Base-by-base conservation (phyloP, 2,329 filamentous ascomycete species). In the Fusarium sp. region DNA sequence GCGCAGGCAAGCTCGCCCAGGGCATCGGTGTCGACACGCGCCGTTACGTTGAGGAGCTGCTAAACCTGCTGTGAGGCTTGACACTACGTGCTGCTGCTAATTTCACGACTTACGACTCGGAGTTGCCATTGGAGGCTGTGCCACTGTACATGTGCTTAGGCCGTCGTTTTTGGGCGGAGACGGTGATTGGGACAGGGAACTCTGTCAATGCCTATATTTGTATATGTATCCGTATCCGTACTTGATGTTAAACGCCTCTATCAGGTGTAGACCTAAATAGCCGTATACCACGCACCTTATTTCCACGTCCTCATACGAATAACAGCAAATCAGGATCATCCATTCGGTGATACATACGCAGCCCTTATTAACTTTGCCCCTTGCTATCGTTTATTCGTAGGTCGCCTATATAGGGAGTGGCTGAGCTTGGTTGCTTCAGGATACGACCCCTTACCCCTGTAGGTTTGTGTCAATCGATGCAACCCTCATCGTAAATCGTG, bases 11-110 rank as follows among this genome's bases (percentile, higher is more conserved):
- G 52, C 74, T 92, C 64, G 87, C 85, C 0, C 88, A 91, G 70
- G 91, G 90, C 0, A 91, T 93, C 62, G 91, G 91, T 0, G 83
- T 93, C 31, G 91, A 93, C 78, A 91, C 90, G 28, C 83, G 88
- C 74, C 85, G 84, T 72, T 93, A 93, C 74, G 86, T 93, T 5
- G 90, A 93, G 73, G 87, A 87, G 1, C 73, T 93, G 53, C 77
- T 93, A 73, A 91, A 83, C 70, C 73, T 92, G 70, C 58, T 78
- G 29, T 77, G 57, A 64, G 47, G 38, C 45, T 32, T 43, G 28
- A 12, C 22, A 36, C 26, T 44, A 38, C 35, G 26, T 43, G 24
- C 39, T 38, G 13, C 26, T 44, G 25, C 40, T 65, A 42, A 54
- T 48, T 51, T 54, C 50, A 59, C 49, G 48, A 58, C 24, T 50